Conservation (phyloP, 768 basidiomycete genomes). For the Lepiota brunneoincarnata region DNA sequence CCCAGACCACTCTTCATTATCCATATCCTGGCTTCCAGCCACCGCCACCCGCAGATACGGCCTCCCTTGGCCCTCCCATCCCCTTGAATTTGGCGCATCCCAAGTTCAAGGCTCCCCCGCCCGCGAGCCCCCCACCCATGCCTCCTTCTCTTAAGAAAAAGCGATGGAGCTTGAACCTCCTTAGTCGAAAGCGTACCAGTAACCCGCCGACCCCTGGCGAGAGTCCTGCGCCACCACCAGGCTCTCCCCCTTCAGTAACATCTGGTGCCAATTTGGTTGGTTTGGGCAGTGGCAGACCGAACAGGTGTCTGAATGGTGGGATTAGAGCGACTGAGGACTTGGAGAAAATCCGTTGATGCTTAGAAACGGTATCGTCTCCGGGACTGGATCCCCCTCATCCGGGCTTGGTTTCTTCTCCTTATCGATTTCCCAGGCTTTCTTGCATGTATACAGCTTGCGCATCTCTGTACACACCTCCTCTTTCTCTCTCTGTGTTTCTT, state of each 20-base stretch:
- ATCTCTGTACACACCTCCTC: neutral
- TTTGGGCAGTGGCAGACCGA: constrained; percentile 11
- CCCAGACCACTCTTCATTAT: constrained; percentile 1
- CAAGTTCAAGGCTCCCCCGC: constrained; percentile 1
- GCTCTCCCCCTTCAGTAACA: constrained; percentile 5
- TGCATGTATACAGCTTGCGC: neutral
- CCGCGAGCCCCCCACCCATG: constrained; percentile 8
- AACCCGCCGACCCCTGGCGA: constrained; percentile 10
- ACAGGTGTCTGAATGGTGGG: neutral
- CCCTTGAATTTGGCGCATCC: constrained; percentile 4
- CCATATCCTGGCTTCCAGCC: constrained; percentile 4
- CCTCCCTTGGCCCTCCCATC: neutral
- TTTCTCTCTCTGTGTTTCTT: too few species aligned
- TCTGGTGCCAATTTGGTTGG: constrained; percentile 3
- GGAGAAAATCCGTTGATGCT: neutral
- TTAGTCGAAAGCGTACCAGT: neutral
- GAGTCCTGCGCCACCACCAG: neutral
- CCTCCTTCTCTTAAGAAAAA: constrained; percentile 12
- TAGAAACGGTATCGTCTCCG: neutral
- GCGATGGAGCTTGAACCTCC: constrained; percentile 8
- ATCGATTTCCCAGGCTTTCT: neutral
- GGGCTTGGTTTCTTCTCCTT: neutral
- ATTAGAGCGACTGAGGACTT: neutral
- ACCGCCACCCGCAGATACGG: neutral
- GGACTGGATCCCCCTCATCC: neutral